A percentile compares a stretch with the other conserved stretches of the same genome.
Conservation (phyloP, 192 early-diverging fungal genomes). For the Phycomyces nitens region DNA sequence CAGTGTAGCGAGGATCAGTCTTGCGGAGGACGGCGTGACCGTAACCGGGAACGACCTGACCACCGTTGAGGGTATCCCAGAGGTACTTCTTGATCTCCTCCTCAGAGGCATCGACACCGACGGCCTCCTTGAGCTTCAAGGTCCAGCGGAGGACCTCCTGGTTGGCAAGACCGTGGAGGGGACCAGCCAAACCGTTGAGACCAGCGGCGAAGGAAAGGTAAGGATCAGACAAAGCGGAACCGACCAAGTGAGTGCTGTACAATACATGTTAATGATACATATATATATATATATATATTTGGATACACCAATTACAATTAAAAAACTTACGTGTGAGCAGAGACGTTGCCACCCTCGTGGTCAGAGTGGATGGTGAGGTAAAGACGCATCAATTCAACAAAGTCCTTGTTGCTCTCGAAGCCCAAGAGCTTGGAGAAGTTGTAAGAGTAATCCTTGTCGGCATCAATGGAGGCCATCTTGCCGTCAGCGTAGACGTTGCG, state of each 20-base stretch:
- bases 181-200: constrained; percentile 96
- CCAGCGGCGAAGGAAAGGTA: constrained; percentile 97
- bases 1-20: constrained; percentile 97
- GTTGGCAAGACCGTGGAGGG: constrained; percentile 99
- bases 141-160: constrained; percentile 99
- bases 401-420: constrained; percentile 81
- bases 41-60: constrained; percentile 97
- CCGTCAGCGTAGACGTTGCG: constrained; percentile 98
- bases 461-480: constrained; percentile 83
- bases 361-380: constrained; percentile 99
- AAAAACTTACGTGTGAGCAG: constrained; percentile 79
- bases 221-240: constrained; percentile 96
- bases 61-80: constrained; percentile 92
- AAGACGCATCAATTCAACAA: constrained; percentile 97
- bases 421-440: constrained; percentile 95
- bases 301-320: too few species aligned
- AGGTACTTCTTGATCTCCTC: constrained; percentile 95
- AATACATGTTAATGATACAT: not conserved
- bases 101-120: constrained; percentile 85
- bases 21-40: constrained; percentile 95
- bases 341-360: constrained; percentile 99
- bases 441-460: constrained; percentile 88
- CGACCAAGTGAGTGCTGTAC: constrained; percentile 67
- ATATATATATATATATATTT: not conserved
- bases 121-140: constrained; percentile 84